Base-by-base conservation (phyloP, 176 grass and related monocot species). In the Paspalum vaginatum region DNA sequence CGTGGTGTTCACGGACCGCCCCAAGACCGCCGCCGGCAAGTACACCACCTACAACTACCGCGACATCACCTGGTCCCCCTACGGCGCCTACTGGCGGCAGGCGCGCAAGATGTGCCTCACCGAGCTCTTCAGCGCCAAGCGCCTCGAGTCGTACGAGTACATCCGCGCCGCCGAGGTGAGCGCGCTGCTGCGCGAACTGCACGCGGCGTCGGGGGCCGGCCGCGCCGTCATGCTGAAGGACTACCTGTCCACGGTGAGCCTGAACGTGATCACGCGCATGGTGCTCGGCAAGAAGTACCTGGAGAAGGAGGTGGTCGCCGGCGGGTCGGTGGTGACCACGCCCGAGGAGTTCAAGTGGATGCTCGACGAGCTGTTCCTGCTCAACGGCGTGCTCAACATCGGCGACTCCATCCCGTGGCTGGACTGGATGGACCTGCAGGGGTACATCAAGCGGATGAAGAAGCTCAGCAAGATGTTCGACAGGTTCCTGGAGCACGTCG, bases 381-480 rank as follows among this genome's bases (percentile, higher is more conserved):
- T 94, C 11, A 94, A 90, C 13, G 91, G 91, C 1, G 88, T 91
- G 60, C 48, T 94, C 50, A 94, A 88, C 82, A 60, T 94, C 45
- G 88, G 87, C 2, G 87, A 94, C 68, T 88, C 63, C 5, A 84
- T 94, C 14, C 86, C 88, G 0, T 88, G 88, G 92, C 41, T 91
- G 7, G 26, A 58, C 9, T 87, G 83, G 79, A 9, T 94, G 1
- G 92, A 91, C 60, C 73, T 89, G 65, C 89, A 94, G 54, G 88
- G 85, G 2, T 94, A 94, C 58, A 64, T 91, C 16, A 40, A 26
- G 80, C 70, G 89, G 76, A 94, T 91, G 92, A 94, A 94, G 83
- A 81, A 12, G 65, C 2, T 89, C 12, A 42, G 77, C 46, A 76
- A 76, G 76, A 85, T 84, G 83, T 87, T 91, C 26, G 73, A 91